Conservation (phyloP, 169 alveolate species). For the Neospora caninum region DNA sequence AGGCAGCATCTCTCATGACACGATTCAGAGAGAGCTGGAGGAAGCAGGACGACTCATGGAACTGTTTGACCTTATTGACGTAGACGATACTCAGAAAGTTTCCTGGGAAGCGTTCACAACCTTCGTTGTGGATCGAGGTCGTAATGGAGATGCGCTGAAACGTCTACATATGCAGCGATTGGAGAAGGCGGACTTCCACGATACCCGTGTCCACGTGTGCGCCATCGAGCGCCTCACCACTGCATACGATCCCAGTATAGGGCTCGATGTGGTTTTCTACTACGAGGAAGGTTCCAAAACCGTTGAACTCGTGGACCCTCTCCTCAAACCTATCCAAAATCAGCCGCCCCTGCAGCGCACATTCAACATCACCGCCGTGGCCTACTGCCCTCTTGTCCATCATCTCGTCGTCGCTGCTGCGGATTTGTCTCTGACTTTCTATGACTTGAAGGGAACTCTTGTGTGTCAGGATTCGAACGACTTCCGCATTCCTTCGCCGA, state of each 20-base stretch:
- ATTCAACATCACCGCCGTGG: constrained; percentile 1
- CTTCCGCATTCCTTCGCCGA: not conserved
- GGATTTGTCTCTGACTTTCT: constrained; percentile 29
- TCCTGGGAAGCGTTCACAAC: constrained; percentile 38
- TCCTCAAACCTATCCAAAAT: not conserved
- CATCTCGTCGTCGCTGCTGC: constrained; percentile 4
- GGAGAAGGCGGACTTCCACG: not conserved
- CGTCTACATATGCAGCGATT: not conserved
- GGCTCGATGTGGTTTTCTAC: not conserved
- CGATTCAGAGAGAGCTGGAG: not conserved
- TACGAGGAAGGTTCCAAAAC: constrained; percentile 32
- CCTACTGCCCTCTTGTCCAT: constrained; percentile 27
- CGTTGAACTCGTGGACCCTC: not conserved
- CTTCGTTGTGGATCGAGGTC: constrained; percentile 25
- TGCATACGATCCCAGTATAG: not conserved
- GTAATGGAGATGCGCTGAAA: not conserved
- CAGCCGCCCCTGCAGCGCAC: not conserved
- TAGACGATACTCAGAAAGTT: not conserved
- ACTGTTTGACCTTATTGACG: constrained; percentile 24
- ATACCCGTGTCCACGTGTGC: not conserved
- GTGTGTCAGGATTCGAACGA: not conserved
- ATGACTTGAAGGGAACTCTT: not conserved
- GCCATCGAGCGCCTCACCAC: not conserved
- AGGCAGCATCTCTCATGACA: constrained; percentile 6
- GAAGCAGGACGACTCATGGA: constrained; percentile 24